A percentile compares a stretch with the other conserved stretches of the same genome.
Evolutionary conservation across 768 basidiomycete genomes (phyloP).

Genomic region (Mycena maculata): DNA sequence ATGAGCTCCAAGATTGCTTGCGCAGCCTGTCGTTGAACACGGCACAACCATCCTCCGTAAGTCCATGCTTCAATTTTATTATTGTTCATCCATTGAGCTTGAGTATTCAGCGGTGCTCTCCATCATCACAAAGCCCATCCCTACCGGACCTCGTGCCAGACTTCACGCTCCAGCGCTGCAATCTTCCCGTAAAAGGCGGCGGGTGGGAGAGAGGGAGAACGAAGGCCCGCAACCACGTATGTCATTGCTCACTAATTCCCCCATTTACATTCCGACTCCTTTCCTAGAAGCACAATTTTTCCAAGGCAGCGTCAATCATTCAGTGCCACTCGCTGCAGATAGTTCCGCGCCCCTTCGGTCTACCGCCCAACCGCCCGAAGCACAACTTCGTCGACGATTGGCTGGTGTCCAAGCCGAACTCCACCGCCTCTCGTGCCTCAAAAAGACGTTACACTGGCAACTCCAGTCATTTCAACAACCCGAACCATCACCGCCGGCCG

Average conservation of each 20-base stretch:
- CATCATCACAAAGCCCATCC: neutral
- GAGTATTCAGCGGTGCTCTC: neutral
- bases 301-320: neutral
- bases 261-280: neutral
- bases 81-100: neutral
- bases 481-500: neutral
- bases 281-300: neutral
- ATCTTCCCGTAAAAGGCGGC: neutral
- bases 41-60: too few species aligned
- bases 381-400: constrained; percentile 5
- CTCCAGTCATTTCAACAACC: neutral
- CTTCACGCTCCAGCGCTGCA: neutral
- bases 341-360: neutral
- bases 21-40: neutral
- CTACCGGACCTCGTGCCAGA: constrained; percentile 5
- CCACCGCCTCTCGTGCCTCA: neutral
- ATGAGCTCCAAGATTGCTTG: neutral
- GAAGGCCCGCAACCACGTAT: neutral
- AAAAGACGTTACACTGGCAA: neutral
- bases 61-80: neutral
- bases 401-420: neutral
- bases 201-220: neutral
- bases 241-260: too few species aligned
- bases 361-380: too few species aligned
- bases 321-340: neutral